phyloP scores from a whole-genome alignment of 1,284 basidiomycete species.

The Ustilago esculenta region DNA sequence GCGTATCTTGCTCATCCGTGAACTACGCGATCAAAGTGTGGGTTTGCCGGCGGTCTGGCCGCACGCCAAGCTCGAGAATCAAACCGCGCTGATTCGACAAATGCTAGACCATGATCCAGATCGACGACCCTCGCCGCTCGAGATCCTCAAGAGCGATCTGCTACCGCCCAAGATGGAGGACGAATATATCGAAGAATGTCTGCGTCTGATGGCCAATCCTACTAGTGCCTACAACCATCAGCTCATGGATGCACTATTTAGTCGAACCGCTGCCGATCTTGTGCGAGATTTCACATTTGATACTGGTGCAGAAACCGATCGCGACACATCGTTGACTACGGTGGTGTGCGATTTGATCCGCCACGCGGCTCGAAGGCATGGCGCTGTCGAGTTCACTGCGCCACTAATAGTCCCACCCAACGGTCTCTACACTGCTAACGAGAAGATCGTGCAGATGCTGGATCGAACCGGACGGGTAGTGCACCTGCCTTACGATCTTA shows the following conservation, averaged over 20 bases:
- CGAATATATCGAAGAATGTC: slow-evolving; percentile 82
- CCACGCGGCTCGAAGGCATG: slow-evolving; percentile 84
- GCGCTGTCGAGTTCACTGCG: slow-evolving; percentile 85
- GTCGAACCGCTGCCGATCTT: slow-evolving; percentile 72
- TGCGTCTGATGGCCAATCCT: slow-evolving; percentile 77
- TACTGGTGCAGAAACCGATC: slow-evolving; percentile 75
- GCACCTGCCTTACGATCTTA: slow-evolving; percentile 65
- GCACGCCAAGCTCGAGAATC: slow-evolving; percentile 70
- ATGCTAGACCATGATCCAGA: slow-evolving; percentile 85
- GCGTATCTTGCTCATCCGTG: slow-evolving; percentile 82
- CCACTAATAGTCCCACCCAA: slow-evolving; percentile 80
- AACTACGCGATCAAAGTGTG: slow-evolving; percentile 77
- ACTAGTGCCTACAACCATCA: slow-evolving; percentile 55
- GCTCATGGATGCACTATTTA: slow-evolving; percentile 50
- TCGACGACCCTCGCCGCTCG: slow-evolving; percentile 83
- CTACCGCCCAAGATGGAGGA: slow-evolving; percentile 81
- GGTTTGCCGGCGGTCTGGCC: slow-evolving; percentile 81
- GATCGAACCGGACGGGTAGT: slow-evolving; percentile 72
- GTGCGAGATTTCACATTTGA: slow-evolving; percentile 83
- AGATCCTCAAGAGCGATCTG: slow-evolving; percentile 82
- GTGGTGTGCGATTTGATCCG: slow-evolving; percentile 81
- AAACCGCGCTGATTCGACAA: slow-evolving; percentile 77
- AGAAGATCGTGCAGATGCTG: slow-evolving; percentile 83
- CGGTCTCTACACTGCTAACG: slow-evolving; percentile 78
- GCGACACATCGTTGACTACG: slow-evolving; percentile 77